Evolutionary conservation across 1,284 basidiomycete species (phyloP), one percentile per base, ranked within the genome.

Genomic region (Ustilago curta): DNA sequence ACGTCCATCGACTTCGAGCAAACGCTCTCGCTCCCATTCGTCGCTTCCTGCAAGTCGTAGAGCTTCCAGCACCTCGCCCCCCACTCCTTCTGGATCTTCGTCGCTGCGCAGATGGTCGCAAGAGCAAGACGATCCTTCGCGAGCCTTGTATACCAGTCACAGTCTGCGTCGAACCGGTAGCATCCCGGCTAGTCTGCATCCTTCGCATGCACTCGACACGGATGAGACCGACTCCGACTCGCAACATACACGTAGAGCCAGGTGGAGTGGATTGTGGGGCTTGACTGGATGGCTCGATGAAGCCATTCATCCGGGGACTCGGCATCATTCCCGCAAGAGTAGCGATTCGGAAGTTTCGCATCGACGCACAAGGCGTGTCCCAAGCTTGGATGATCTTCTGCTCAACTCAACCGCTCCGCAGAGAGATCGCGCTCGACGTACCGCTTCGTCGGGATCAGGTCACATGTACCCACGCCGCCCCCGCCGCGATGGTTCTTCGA

Each of bases 201-300:
- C 55, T 12, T 29, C 59, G 3, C 45, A 63, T 23, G 51, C 66
- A 16, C 52, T 69, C 37, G 57, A 68, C 27, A 70, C 66, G 12
- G 62, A 70, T n/a, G 63, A 70, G 23, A 66, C 52, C 32, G 56
- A 65, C 42, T 69, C 63, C 1, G 72, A 60, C 19, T 32, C 51
- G 11, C 55, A 51, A 18, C 52, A 61, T 19, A 32, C 58, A 6
- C 51, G 60, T 2, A 40, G 40, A 12, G 58, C 72, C 4, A 51
- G 72, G 14, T 75, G 72, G 72, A 70, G 63, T 29, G 63, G 55
- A 2, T 60, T 75, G 14, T 75, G 72, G 72, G 72, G 67, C 2
- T 54, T 75, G 31, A 70, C 72, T 0, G 72, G 72, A 8, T 75
- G 72, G 72, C 16, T 75, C 4, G 72, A 75, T 31, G 67, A 75